Percentiles rank a stretch among this genome's conserved stretches.
phyloP scores from a whole-genome alignment of 2,329 filamentous ascomycete genomes.

The Chaetomiaceae sp. region DNA sequence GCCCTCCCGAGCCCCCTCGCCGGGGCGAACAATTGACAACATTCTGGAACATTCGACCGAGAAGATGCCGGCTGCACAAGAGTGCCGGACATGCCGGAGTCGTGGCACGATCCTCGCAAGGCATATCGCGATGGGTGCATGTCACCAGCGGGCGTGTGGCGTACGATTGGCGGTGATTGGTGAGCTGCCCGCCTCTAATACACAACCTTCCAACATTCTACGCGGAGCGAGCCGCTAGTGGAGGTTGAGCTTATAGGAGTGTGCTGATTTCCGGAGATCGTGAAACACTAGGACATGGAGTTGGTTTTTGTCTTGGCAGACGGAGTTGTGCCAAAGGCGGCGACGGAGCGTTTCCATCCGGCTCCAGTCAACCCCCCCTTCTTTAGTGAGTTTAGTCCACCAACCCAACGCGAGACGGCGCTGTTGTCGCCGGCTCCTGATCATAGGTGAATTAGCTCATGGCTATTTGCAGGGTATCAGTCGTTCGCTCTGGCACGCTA shows the following conservation, averaged over 20 bases:
- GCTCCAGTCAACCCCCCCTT: background rate
- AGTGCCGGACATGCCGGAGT: background rate
- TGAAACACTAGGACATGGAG: background rate
- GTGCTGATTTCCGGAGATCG: background rate
- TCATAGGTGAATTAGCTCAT: background rate
- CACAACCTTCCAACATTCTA: too few relatives aligned
- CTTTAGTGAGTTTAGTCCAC: constrained; percentile 10
- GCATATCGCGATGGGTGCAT: background rate
- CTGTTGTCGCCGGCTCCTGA: too few relatives aligned
- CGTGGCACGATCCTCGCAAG: background rate
- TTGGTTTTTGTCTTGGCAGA: constrained; percentile 11
- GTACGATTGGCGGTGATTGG: too few relatives aligned
- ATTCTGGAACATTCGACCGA: background rate
- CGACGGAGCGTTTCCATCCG: constrained; percentile 21
- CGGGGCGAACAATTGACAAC: background rate
- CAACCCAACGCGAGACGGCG: background rate
- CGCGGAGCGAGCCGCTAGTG: too few relatives aligned
- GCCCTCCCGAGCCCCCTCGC: too few relatives aligned
- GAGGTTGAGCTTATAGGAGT: background rate
- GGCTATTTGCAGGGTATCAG: background rate
- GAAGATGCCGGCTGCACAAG: background rate
- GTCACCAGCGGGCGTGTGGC: too few relatives aligned
- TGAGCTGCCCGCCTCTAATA: too few relatives aligned
- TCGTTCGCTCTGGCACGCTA: constrained; percentile 9
- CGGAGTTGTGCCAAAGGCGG: constrained; percentile 8